Base-by-base conservation (phyloP, 768 basidiomycete genomes). In the Pholiota conissans region DNA sequence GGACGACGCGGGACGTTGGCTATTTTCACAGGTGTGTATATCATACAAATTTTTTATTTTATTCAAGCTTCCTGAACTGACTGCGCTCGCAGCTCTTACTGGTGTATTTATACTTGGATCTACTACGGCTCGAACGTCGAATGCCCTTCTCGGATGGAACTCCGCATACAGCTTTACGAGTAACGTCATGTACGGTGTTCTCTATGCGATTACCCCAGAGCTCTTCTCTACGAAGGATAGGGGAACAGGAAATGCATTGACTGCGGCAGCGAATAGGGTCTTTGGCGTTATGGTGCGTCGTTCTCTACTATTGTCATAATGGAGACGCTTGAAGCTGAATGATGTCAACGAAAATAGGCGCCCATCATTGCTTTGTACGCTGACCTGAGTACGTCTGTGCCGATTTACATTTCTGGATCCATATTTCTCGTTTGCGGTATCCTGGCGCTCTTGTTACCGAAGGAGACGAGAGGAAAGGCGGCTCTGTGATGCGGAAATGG, bases 111-210 rank as follows among this genome's bases (percentile, higher is more conserved):
- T 93, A 46, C 86, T 89, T 65, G 85, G 79, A 61, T 85, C 82
- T 29, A 91, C 90, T 45, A 91, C 89, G n/a, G 81, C 90, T 28
- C 79, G 83, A 63, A 84, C 80, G 57, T 89, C 86, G 7, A 77
- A 86, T 58, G 77, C 82, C 26, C 77, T 91, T 39, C 76, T 92
- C 24, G 90, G 84, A 47, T 92, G 90, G 90, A 91, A 91, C 70
- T 92, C 89, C 65, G 88, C 81, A 8, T 89, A 88, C 61, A 78
- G 74, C n/a, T 87, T 87, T 50, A 66, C 66, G 7, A 70, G 68
- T 55, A 71, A 87, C 77, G 82, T 88, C 60, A 90, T 90, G 88
- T 90, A 87, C 50, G 87, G 89, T 4, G 87, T 90, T 2, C 63
- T 91, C 40, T 90, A 89, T 63, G 86, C 87, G 16, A 69, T 87